Evolutionary conservation across 331 rosid species (phyloP).

Genomic region (Dryas integrifolia): DNA sequence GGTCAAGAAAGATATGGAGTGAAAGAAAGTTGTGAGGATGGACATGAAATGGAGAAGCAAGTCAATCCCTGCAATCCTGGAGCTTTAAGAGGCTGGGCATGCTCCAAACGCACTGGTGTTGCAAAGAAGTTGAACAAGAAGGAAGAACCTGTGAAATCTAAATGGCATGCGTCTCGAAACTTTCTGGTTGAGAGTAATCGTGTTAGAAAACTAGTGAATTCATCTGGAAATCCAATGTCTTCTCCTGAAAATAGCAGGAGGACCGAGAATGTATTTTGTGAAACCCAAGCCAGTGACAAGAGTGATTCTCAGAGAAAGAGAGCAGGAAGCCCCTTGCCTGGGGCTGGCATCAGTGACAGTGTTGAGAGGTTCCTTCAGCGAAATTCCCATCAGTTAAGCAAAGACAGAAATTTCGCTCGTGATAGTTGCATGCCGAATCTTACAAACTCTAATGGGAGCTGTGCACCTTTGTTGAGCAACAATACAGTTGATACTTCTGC

Average conservation of each 20-base stretch:
- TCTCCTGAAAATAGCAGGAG: slow-evolving; percentile 39
- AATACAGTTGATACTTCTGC: slow-evolving; percentile 21
- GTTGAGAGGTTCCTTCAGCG: slow-evolving; percentile 27
- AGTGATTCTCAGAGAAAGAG: slow-evolving; percentile 33
- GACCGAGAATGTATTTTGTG: slow-evolving; percentile 21
- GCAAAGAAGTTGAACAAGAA: slow-evolving; percentile 40
- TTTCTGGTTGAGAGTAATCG: slow-evolving; percentile 24
- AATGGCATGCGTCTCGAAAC: slow-evolving; percentile 29
- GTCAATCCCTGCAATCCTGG: slow-evolving; percentile 35
- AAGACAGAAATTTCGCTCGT: slow-evolving; percentile 19
- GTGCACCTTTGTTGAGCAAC: slow-evolving; percentile 18
- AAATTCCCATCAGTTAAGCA: slow-evolving; percentile 20
- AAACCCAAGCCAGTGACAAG: slow-evolving; percentile 28
- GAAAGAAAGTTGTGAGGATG: slow-evolving; percentile 29
- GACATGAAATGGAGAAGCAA: slow-evolving; percentile 35
- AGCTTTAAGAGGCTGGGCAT: slow-evolving; percentile 43
- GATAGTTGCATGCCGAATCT: slow-evolving; percentile 24
- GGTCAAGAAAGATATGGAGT: slow-evolving; percentile 30
- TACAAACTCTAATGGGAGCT: slow-evolving; percentile 17
- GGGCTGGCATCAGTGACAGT: slow-evolving; percentile 23
- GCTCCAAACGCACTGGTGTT: slow-evolving; percentile 49
- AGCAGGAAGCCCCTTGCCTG: slow-evolving; percentile 31
- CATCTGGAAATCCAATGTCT: slow-evolving; percentile 29
- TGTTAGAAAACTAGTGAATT: slow-evolving; percentile 19
- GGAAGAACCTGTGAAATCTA: slow-evolving; percentile 17